Conservation (phyloP, 352 stramenopile species). For the Globisporangium radiosum region DNA sequence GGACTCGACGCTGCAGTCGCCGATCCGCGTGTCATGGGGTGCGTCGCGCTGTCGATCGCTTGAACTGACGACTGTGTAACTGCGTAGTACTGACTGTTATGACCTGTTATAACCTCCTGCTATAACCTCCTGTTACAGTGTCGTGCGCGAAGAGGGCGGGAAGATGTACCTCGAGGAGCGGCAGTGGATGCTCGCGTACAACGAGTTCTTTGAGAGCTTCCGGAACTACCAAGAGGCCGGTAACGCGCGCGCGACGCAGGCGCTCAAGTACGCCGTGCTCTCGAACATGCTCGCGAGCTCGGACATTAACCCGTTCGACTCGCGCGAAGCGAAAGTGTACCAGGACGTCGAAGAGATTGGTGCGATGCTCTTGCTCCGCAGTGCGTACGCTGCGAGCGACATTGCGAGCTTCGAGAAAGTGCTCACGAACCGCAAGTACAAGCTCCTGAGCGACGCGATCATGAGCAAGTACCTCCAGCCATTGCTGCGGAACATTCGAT, state of each 20-base stretch:
- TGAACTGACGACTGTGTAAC: neutral
- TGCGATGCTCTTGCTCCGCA: slow-evolving; percentile 64
- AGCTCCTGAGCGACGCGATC: slow-evolving; percentile 91
- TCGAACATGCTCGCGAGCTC: slow-evolving; percentile 91
- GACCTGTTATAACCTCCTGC: no score
- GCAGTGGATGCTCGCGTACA: slow-evolving; percentile 89
- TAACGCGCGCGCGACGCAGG: slow-evolving; percentile 82
- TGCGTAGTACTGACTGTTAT: no score
- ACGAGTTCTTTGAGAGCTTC: slow-evolving; percentile 93
- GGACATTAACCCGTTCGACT: slow-evolving; percentile 93
- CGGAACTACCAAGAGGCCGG: slow-evolving; percentile 91
- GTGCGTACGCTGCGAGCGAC: slow-evolving; percentile 84
- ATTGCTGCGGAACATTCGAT: slow-evolving; percentile 91
- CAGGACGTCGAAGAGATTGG: slow-evolving; percentile 77
- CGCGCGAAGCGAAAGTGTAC: slow-evolving; percentile 90
- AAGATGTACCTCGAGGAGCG: slow-evolving; percentile 91
- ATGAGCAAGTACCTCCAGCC: slow-evolving; percentile 89
- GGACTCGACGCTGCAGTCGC: slow-evolving; percentile 84
- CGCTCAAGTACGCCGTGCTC: slow-evolving; percentile 90
- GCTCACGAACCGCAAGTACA: slow-evolving; percentile 87
- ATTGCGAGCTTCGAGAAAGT: slow-evolving; percentile 92
- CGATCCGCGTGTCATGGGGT: slow-evolving; percentile 90
- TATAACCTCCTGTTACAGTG: slow-evolving; percentile 13
- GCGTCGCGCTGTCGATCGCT: slow-evolving; percentile 3
- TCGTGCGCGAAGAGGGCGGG: slow-evolving; percentile 89